phyloP scores from a whole-genome alignment of 306 rosid genomes.

The Dalbergia cochinchinensis region DNA sequence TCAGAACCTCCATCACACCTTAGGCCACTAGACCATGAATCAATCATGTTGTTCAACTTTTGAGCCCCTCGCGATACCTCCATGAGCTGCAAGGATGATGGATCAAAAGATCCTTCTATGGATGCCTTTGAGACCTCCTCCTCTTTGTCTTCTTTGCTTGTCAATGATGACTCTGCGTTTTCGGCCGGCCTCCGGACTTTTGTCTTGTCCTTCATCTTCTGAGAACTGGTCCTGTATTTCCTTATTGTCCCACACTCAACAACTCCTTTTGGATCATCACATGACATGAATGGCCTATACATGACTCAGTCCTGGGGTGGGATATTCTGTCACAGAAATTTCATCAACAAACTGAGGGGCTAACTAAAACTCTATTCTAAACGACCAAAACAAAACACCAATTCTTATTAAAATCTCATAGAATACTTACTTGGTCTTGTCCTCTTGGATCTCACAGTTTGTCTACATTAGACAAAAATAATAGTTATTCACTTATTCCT shows the following conservation, averaged over 20 bases:
- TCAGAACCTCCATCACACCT: constrained; percentile 61
- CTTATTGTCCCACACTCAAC: constrained; percentile 76
- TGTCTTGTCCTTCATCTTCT: constrained; percentile 64
- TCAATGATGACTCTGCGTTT: constrained; percentile 41
- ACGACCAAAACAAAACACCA: constrained; percentile 30
- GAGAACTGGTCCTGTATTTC: constrained; percentile 61
- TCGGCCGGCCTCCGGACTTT: constrained; percentile 54
- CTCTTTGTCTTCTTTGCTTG: constrained; percentile 48
- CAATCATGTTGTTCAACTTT: constrained; percentile 79
- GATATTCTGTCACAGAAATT: constrained; percentile 64
- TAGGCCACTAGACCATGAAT: constrained; percentile 74
- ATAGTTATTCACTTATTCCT: constrained; percentile 47
- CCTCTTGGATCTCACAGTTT: constrained; percentile 54
- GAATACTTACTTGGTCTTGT: constrained; percentile 59
- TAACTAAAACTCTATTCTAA: constrained; percentile 24
- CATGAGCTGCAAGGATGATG: constrained; percentile 73
- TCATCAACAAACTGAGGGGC: constrained; percentile 55
- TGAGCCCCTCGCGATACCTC: constrained; percentile 78
- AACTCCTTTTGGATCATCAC: constrained; percentile 94
- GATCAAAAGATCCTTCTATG: constrained; percentile 49
- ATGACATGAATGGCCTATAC: constrained; percentile 81
- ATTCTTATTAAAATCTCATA: background rate
- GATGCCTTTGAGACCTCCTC: constrained; percentile 52
- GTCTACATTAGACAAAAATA: constrained; percentile 64
- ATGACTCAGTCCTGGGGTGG: constrained; percentile 67